phyloP scores from a whole-genome alignment of 495 filamentous ascomycete genomes.

The Trichoderma orchidacearum region DNA sequence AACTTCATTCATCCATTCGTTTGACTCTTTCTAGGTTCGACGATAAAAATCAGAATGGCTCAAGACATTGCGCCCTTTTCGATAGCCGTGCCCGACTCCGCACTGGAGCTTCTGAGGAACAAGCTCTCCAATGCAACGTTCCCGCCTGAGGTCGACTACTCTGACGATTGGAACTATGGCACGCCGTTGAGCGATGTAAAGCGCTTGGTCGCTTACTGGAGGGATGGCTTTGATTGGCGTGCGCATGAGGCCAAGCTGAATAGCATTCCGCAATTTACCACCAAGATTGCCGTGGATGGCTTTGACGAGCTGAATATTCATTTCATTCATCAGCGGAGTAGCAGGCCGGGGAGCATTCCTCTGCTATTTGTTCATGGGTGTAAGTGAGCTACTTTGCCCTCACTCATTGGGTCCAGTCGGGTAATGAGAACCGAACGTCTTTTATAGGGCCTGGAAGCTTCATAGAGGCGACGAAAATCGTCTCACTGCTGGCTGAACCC shows the following conservation, averaged over 20 bases:
- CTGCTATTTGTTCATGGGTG: constrained; percentile 45
- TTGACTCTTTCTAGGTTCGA: background rate
- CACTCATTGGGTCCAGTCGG: background rate
- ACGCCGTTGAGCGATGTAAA: constrained; percentile 38
- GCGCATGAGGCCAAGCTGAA: constrained; percentile 36
- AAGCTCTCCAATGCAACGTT: constrained; percentile 16
- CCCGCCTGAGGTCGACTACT: constrained; percentile 13
- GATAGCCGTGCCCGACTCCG: constrained; percentile 14
- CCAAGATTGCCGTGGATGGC: constrained; percentile 30
- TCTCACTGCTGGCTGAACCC: constrained; percentile 36
- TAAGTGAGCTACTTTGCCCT: constrained; percentile 11
- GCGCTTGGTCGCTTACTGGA: constrained; percentile 34
- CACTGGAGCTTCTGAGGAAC: constrained; percentile 14
- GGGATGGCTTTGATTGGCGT: constrained; percentile 30
- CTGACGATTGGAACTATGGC: constrained; percentile 22
- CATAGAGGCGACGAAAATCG: constrained; percentile 49
- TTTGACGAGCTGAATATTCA: constrained; percentile 34
- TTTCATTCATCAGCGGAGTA: constrained; percentile 40
- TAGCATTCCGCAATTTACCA: constrained; percentile 40
- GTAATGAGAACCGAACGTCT: background rate
- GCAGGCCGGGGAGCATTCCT: constrained; percentile 30
- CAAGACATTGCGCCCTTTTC: constrained; percentile 16
- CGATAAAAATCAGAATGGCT: background rate
- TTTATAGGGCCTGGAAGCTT: constrained; percentile 53
- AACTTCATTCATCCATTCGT: background rate